phyloP scores from a whole-genome alignment of 78 protist species.

The Cyanophora paradoxa region DNA sequence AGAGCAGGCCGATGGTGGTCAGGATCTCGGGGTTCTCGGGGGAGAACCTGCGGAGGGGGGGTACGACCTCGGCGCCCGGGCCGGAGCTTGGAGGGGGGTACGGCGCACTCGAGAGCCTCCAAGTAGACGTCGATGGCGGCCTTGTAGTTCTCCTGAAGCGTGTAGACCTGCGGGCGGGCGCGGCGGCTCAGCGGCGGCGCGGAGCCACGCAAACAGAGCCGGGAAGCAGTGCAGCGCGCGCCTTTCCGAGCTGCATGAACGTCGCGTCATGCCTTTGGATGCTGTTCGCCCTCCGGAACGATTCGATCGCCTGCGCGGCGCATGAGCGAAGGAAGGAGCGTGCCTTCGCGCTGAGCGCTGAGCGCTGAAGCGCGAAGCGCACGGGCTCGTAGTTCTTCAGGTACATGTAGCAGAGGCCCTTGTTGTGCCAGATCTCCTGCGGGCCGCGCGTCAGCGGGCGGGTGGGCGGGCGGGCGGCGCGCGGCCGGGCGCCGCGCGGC shows the following conservation, averaged over 20 bases:
- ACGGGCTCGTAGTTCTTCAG: slow-evolving; percentile 21
- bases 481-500: background rate
- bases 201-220: no score
- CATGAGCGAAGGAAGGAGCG: background rate
- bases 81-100: background rate
- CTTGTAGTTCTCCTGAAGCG: slow-evolving; percentile 30
- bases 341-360: no score
- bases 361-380: background rate
- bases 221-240: no score
- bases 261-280: slow-evolving; percentile 52
- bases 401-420: slow-evolving; percentile 55
- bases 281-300: slow-evolving; percentile 33
- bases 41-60: slow-evolving; percentile 22
- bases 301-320: slow-evolving; percentile 30
- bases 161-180: no score
- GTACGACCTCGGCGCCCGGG: background rate
- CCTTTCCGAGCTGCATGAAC: slow-evolving; percentile 52
- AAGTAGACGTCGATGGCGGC: slow-evolving; percentile 32
- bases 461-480: background rate
- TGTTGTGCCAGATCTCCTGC: slow-evolving; percentile 62
- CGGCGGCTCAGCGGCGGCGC: no score
- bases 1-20: slow-evolving; percentile 61
- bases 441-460: background rate
- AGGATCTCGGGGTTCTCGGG: slow-evolving; percentile 72
- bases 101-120: slow-evolving; percentile 26